Evolutionary conservation across 306 rosid genomes (phyloP), one percentile per base, ranked within the genome.

Genomic region (Cyclanthera cordifolia): DNA sequence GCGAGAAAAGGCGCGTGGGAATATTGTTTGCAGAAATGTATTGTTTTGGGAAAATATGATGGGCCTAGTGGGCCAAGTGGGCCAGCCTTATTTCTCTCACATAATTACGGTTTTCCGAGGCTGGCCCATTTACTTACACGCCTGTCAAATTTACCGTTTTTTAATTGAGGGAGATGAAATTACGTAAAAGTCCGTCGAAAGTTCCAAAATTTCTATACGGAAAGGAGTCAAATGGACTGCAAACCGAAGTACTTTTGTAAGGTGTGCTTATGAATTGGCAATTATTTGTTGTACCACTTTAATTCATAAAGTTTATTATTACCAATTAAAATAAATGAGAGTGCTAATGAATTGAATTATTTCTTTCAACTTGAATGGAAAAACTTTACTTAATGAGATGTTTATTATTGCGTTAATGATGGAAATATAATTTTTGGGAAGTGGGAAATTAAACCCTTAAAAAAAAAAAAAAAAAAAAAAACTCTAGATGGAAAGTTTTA

Each of bases 1-100:
- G 70, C 53, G 70, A 66, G 55, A 0, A 15, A 47, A 10, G 2
- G 71, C 71, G 71, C 71, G 71, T 66, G 71, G 15, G 54, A 16
- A 24, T 66, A 47, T 23, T 66, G 4, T 1, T 1, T 15, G 3
- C 30, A 5, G 3, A 19, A 17, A 1, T 4, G 14, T 17, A 8
- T 14, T 60, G 41, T 34, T 37, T 60, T 34, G 25, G 2, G 17
- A 20, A 43, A 39, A 61, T 19, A 19, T 19, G 68, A 61, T 39
- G 50, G 68, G 68, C 50, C 43, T 6, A 0, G 43, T 37, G 43
- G 43, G 30, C 30, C 30, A 27, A 27, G 30, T 27, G 30, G 30
- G 43, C 43, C 43, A 37, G 43, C 43, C 43, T 37, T 37, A 37
- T 37, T 37, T 8, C 8, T 1, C 43, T 11, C 43, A 37, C 12